These are phyloP conservation scores for Pinus tabuliformis DNA, from an alignment of 75 land plant species.

Conservation along the genomic window DNA sequence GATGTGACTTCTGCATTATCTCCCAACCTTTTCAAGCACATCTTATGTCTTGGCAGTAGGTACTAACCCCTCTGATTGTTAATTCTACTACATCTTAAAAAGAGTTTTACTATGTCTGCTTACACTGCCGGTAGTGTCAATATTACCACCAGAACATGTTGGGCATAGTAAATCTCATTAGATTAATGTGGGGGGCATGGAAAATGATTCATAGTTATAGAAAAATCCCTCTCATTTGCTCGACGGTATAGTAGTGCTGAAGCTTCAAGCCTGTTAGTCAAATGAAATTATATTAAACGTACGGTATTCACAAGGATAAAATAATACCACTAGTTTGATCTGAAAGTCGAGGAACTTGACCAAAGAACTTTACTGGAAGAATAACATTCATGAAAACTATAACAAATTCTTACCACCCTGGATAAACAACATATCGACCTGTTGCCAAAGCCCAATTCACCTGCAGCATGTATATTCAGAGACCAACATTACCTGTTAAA, in stretches of 20 bases:
- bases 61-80: no score
- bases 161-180: not conserved
- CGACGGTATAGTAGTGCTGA: constrained; percentile 94
- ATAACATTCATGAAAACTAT: not conserved
- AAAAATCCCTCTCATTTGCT: constrained; percentile 83
- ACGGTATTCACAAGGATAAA: not conserved
- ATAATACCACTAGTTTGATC: constrained; percentile 1
- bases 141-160: no score
- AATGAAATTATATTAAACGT: not conserved
- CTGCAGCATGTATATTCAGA: constrained; percentile 31
- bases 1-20: no score
- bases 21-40: no score
- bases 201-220: constrained; percentile 32
- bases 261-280: constrained; percentile 89
- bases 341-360: not conserved
- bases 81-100: no score
- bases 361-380: constrained; percentile 5
- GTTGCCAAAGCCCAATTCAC: constrained; percentile 96
- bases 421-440: constrained; percentile 91
- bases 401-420: constrained; percentile 72
- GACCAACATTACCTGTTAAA: not conserved
- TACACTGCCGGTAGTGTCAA: no score
- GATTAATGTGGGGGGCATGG: constrained; percentile 12
- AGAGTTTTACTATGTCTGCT: no score
- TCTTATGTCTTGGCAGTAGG: no score